phyloP scores from a whole-genome alignment of 805 yeast species.

The Kodamaea neixiangensis region DNA sequence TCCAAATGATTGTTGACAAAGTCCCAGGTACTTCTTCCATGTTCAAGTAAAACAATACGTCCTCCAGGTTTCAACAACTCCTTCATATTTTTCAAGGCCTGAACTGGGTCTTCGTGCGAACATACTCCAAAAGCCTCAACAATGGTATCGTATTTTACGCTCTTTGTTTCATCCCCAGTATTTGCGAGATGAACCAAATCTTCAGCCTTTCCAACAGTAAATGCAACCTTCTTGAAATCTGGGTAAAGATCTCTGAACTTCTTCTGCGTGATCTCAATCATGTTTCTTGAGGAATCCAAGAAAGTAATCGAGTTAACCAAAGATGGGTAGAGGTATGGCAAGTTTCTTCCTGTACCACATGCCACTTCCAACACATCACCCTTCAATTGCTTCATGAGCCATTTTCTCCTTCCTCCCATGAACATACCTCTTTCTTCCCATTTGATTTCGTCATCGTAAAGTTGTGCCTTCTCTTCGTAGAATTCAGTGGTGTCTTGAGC shows the following conservation, averaged over 20 bases:
- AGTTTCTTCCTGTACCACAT: constrained; percentile 94
- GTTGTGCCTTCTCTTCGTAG: constrained; percentile 74
- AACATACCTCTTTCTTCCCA: constrained; percentile 66
- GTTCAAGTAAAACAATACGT: constrained; percentile 82
- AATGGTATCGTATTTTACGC: constrained; percentile 81
- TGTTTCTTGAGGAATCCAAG: constrained; percentile 78
- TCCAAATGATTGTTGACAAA: constrained; percentile 80
- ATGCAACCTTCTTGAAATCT: constrained; percentile 69
- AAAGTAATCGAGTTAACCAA: constrained; percentile 74
- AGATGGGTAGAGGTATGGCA: constrained; percentile 66
- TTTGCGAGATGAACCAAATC: constrained; percentile 62
- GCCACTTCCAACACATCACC: constrained; percentile 96
- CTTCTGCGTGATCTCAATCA: constrained; percentile 78
- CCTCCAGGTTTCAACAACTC: constrained; percentile 84
- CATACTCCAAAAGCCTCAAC: constrained; percentile 94
- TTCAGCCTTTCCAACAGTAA: constrained; percentile 89
- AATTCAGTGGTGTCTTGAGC: constrained; percentile 80
- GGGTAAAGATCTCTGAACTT: constrained; percentile 75
- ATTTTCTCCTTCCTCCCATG: constrained; percentile 66
- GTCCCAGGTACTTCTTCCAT: constrained; percentile 83
- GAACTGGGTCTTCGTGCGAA: constrained; percentile 91
- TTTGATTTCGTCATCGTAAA: constrained; percentile 78
- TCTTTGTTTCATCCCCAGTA: constrained; percentile 17
- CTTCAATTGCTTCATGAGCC: constrained; percentile 72
- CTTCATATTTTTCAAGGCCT: constrained; percentile 74